A percentile compares a stretch with the other conserved stretches of the same genome.
Evolutionary conservation across 2,329 filamentous ascomycete species (phyloP).

Genomic region (Exophiala aquamarina): DNA sequence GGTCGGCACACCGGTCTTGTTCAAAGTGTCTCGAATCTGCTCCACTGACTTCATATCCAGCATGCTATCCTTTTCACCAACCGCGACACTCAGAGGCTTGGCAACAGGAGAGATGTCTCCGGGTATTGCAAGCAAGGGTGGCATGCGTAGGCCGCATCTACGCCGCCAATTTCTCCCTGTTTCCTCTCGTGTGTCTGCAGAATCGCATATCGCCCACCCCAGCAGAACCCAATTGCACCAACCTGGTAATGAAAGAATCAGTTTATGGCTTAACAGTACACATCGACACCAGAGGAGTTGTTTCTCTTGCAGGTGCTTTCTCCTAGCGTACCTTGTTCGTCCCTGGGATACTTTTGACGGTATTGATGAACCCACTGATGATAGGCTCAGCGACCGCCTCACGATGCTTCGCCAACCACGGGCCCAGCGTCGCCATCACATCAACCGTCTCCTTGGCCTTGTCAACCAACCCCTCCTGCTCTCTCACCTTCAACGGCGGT

Average conservation of each 20-base stretch:
- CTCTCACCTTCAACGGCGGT: slow-evolving; percentile 41
- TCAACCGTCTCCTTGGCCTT: slow-evolving; percentile 43
- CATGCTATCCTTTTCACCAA: slow-evolving; percentile 45
- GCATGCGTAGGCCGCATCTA: slow-evolving; percentile 43
- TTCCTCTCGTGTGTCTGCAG: slow-evolving; percentile 31
- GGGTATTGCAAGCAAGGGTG: slow-evolving; percentile 46
- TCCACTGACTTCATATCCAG: slow-evolving; percentile 39
- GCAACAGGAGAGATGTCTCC: slow-evolving; percentile 41
- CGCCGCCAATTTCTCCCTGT: slow-evolving; percentile 30
- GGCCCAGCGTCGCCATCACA: slow-evolving; percentile 41
- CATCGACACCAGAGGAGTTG: background rate
- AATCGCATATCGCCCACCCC: slow-evolving; percentile 44
- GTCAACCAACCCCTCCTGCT: slow-evolving; percentile 36
- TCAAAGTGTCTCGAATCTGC: slow-evolving; percentile 42
- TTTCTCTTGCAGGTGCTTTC: too few relatives aligned
- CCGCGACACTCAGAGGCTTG: slow-evolving; percentile 41
- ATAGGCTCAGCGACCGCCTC: slow-evolving; percentile 43
- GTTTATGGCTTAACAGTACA: too few relatives aligned
- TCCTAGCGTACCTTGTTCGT: slow-evolving; percentile 26
- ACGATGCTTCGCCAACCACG: slow-evolving; percentile 45
- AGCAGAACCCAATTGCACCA: slow-evolving; percentile 51
- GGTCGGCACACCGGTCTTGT: slow-evolving; percentile 38
- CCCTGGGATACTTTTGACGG: slow-evolving; percentile 39
- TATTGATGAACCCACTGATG: slow-evolving; percentile 45
- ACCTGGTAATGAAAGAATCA: slow-evolving; percentile 33